phyloP scores from a whole-genome alignment of 371 early-diverging fungal species.

The Syncephalastrum sp. region DNA sequence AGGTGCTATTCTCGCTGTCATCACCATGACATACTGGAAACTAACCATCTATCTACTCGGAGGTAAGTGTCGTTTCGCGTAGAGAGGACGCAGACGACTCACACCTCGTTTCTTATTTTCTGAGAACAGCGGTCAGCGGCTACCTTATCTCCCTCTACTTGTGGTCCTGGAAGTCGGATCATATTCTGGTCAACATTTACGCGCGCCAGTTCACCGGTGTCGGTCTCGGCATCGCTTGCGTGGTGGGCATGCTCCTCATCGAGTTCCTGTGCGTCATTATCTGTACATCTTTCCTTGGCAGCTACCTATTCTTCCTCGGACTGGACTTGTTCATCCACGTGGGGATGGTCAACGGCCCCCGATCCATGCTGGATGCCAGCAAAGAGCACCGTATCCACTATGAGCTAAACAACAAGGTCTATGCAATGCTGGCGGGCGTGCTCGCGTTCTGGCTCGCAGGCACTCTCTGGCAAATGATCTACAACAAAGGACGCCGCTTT shows the following conservation, averaged over 20 bases:
- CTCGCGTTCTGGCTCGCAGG: conserved; percentile 20
- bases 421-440: conserved; percentile 25
- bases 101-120: not conserved
- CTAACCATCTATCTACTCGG: conserved; percentile 20
- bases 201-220: conserved; percentile 20
- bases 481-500: conserved; percentile 29
- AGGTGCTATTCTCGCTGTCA: conserved; percentile 17
- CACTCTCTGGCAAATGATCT: conserved; percentile 12
- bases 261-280: conserved; percentile 26
- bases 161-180: conserved; percentile 35
- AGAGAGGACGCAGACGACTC: not conserved
- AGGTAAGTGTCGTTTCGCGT: conserved; percentile 1
- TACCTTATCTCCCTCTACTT: conserved; percentile 32
- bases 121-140: conserved; percentile 19
- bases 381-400: conserved; percentile 12
- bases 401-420: conserved; percentile 12
- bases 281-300: conserved; percentile 30
- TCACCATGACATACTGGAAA: conserved; percentile 15
- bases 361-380: conserved; percentile 22
- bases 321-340: conserved; percentile 26
- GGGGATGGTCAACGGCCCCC: conserved; percentile 14
- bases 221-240: conserved; percentile 11
- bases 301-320: conserved; percentile 25
- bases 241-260: conserved; percentile 6
- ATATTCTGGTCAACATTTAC: conserved; percentile 27